Conservation (phyloP, 257 asterid species). For the Lantana camara region DNA sequence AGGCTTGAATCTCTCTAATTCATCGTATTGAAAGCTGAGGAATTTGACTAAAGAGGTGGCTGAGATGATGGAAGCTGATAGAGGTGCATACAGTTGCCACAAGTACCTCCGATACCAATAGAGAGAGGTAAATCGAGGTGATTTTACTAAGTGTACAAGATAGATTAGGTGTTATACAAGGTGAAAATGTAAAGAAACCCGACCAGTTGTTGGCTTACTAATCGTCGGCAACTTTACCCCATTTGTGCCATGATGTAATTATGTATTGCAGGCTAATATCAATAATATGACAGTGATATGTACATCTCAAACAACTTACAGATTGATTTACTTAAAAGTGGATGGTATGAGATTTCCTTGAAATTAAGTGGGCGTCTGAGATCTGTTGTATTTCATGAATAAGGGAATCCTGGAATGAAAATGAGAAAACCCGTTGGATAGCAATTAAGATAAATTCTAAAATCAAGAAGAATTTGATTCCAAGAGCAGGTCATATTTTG, state of each 20-base stretch:
- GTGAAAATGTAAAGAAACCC: constrained; percentile 8
- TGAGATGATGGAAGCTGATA: neutral
- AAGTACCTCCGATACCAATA: neutral
- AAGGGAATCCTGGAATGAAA: too few relatives aligned
- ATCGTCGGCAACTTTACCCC: neutral
- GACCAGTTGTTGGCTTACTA: constrained; percentile 1
- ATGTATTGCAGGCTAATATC: neutral
- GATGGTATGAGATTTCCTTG: too few relatives aligned
- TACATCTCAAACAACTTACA: too few relatives aligned
- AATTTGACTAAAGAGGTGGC: constrained; percentile 1
- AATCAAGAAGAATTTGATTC: too few relatives aligned
- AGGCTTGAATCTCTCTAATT: neutral
- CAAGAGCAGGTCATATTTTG: too few relatives aligned
- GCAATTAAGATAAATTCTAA: too few relatives aligned
- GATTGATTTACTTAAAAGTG: too few relatives aligned
- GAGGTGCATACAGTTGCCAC: neutral
- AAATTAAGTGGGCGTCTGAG: too few relatives aligned
- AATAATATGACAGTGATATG: neutral
- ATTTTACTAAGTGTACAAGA: constrained; percentile 5
- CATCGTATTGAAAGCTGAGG: neutral
- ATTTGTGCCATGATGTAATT: constrained; percentile 26
- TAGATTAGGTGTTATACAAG: constrained; percentile 17
- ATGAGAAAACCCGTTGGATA: too few relatives aligned
- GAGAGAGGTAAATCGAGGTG: neutral
- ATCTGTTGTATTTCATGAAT: too few relatives aligned